phyloP scores from a whole-genome alignment of 148 eudicot species.

The Spergularia marina region DNA sequence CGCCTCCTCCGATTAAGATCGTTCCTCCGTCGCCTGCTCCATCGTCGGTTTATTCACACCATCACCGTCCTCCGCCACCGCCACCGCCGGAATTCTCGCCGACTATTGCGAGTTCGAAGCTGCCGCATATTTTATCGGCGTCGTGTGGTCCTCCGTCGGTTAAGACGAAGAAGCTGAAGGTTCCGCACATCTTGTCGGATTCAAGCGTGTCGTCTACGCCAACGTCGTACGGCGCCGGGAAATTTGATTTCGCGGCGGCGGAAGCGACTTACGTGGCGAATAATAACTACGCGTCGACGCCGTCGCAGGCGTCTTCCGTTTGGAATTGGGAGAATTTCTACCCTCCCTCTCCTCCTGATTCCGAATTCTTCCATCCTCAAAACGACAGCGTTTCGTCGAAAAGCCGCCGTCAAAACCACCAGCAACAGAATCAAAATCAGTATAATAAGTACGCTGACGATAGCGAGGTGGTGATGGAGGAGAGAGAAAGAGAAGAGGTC shows the following conservation, averaged over 20 bases:
- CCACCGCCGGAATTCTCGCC: slow-evolving; percentile 32
- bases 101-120: slow-evolving; percentile 33
- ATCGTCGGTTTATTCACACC: slow-evolving; percentile 12
- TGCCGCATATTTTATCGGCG: slow-evolving; percentile 43
- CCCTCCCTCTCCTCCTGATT: slow-evolving; percentile 87
- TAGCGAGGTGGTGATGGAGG: slow-evolving; percentile 32
- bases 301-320: slow-evolving; percentile 76
- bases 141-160: slow-evolving; percentile 26
- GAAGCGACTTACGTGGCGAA: slow-evolving; percentile 45
- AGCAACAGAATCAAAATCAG: not conserved
- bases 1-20: slow-evolving; percentile 20
- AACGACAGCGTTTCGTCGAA: slow-evolving; percentile 11
- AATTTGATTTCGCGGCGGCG: slow-evolving; percentile 25
- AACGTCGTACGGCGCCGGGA: slow-evolving; percentile 13
- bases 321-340: slow-evolving; percentile 98
- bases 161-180: slow-evolving; percentile 24
- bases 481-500: slow-evolving; percentile 76
- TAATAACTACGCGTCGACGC: slow-evolving; percentile 40
- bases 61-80: slow-evolving; percentile 19
- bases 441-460: slow-evolving; percentile 21
- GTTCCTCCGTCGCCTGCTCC: slow-evolving; percentile 27
- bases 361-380: slow-evolving; percentile 52
- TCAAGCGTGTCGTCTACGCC: slow-evolving; percentile 53
- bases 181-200: slow-evolving; percentile 64
- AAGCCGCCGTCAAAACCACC: not conserved